Evolutionary conservation across 345 rosid species (phyloP), one percentile per base, ranked within the genome.

Genomic region (Eucalyptus marginata): DNA sequence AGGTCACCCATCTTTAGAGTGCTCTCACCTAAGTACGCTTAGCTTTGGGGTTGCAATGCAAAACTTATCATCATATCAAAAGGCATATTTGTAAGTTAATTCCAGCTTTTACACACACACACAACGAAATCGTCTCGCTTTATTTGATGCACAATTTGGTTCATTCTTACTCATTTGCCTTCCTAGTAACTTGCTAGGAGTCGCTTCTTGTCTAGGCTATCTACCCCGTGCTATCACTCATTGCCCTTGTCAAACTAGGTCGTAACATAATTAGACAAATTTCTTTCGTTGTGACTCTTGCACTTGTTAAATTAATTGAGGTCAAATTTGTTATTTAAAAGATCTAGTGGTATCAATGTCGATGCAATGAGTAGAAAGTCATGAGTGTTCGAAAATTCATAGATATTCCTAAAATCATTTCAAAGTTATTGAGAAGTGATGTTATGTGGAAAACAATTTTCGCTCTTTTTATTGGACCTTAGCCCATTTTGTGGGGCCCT

Each of bases 171-270:
- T 51, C 54, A 51, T 51, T 51, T 51, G 54, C 8, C 22, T 6
- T 51, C 54, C 54, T 7, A 16, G 3, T 50, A 50, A 50, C 1
- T 50, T 50, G 54, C 7, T 50, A 50, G 18, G 54, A 50, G 7
- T 6, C 4, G 0, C 0, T 51, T 51, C 54, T 51, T 16, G 54
- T 51, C 54, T 51, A 16, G 54, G 54, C 54, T 51, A 51, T 51
- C 0, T 51, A 1, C 2, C 20, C 8, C 0, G 0, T 51, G 54
- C 54, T 0, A 51, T 51, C 8, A 51, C 54, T 51, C 54, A 51
- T 51, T 16, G 54, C 54, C 52, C 20, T 50, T 50, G 54, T 50
- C 54, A 16, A 50, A 15, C 20, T 50, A 50, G 54, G 54, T 50
- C 20, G 3, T 50, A 50, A 50, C 3, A 50, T 50, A 5, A 68